Evolutionary conservation across 192 early-diverging fungal species (phyloP), one percentile per base, ranked within the genome.

Genomic region (Coemansia sp.): DNA sequence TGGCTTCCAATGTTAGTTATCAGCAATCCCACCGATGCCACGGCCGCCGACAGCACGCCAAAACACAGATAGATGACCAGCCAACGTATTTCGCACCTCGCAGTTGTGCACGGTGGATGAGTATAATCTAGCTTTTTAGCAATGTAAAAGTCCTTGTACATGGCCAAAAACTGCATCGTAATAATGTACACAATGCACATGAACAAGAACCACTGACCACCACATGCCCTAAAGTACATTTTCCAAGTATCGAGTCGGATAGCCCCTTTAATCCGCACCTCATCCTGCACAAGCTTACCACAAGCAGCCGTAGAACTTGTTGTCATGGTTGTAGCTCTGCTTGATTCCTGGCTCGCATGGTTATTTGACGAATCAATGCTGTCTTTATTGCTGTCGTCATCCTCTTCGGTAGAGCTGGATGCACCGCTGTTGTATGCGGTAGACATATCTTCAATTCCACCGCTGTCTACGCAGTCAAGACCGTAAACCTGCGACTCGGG

Each of bases 201-300:
- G 5, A 78, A 41, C 83, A 86, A 84, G 65, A 87, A 85, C 27
- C 72, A 57, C 65, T 66, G 75, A 21, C 88, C 86, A 45, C 90
- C 90, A 25, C 88, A 85, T 5, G 88, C 86, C 14, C 56, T 45
- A 47, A 89, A 72, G 61, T 97, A 98, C 17, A 82, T 72, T 41
- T 84, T 77, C 84, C 94, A 97, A 1, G 95, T 87, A 5, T 75
- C 66, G 24, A 73, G 75, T 17, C 83, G 75, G 51, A 97, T 91
- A 25, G 81, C 63, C 1, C 96, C 96, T 6, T 84, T 81, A 0
- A 83, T 84, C 32, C 87, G 84, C 50, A 87, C 87, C 70, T 98
- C 96, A 2, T 90, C 90, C 39, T 86, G 57, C 47, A 90, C 88
- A 27, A 98, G 79, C 62, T 88, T 84, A 15, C 84, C 83, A 56